Evolutionary conservation across 768 basidiomycete genomes (phyloP).

Genomic region (Rhodotorula babjevae): DNA sequence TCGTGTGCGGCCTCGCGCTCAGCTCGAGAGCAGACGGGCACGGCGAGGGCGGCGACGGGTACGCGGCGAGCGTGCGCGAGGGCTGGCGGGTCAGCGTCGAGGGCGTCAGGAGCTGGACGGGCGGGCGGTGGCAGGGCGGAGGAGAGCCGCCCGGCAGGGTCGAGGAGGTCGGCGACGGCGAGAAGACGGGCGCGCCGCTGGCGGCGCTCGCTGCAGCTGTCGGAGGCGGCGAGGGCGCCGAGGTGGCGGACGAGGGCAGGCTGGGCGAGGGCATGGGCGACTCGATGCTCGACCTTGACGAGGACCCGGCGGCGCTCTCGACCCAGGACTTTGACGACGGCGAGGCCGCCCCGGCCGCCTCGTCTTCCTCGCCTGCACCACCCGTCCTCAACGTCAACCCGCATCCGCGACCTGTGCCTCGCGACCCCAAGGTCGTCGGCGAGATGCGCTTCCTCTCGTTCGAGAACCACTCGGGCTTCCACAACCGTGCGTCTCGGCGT

Average conservation of each 20-base stretch:
- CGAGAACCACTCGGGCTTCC: slow-evolving; percentile 36
- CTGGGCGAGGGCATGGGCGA: no score
- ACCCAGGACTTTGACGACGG: not conserved
- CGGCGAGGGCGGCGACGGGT: no score
- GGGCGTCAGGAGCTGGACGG: not conserved
- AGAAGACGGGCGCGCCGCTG: not conserved
- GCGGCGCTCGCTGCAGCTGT: no score
- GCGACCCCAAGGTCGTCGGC: not conserved
- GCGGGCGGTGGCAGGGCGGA: not conserved
- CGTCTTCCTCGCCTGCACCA: rapidly evolving
- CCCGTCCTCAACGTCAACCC: slow-evolving; percentile 17
- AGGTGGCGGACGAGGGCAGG: no score
- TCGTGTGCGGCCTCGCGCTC: no score
- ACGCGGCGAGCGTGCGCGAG: not conserved
- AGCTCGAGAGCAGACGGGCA: no score
- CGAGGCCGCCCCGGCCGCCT: not conserved
- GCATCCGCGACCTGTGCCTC: not conserved
- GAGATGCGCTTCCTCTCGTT: slow-evolving; percentile 18
- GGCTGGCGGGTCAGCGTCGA: not conserved
- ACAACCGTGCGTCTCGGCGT: slow-evolving; percentile 19
- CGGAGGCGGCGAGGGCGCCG: no score
- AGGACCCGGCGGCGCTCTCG: no score
- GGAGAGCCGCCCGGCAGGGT: not conserved
- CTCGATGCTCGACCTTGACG: no score
- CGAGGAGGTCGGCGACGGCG: not conserved